Base-by-base conservation (phyloP, 345 rosid genomes). In the Physaria fendleri region DNA sequence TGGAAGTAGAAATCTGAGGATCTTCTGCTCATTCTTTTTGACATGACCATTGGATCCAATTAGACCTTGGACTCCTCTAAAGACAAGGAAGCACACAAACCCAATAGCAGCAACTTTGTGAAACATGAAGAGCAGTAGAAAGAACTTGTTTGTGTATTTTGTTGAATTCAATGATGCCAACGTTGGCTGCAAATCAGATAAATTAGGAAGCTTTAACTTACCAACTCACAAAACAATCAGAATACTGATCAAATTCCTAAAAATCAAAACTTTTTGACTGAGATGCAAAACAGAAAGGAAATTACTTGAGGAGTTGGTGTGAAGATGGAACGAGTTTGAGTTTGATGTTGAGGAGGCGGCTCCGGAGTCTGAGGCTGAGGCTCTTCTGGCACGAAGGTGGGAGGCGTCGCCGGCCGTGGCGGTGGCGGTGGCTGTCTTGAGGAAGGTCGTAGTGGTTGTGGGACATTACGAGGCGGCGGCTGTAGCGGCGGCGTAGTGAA, bases 321-420 rank as follows among this genome's bases (percentile, higher is more conserved):
- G 53, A 90, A 82, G 56, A 93, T 81, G 70, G 95, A 84, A 28
- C 95, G 93, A 73, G 97, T 74, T 43, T 78, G 93, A 73, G 97
- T 74, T 43, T 78, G 83, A 23, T 75, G 74, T 33, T n/a, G n/a
- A n/a, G n/a, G n/a, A n/a, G n/a, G n/a, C n/a, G 76, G 72, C 9
- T 40, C 67, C 4, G 59, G 44, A 37, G 59, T 38, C 46, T 23
- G 71, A 17, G 42, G 52, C 10, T 56, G 51, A 57, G 57, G 27
- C 68, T 66, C 65, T 30, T 39, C 43, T 1, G 59, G 60, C 5
- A 21, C 4, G 40, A 54, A 34, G 22, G 39, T 12, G 29, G 54
- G 60, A 66, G 63, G 63, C 34, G 76, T 62, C 12, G 40, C 65
- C 2, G 16, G 56, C 11, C 56, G 56, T 17, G 39, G 56, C 9